Base-by-base conservation (phyloP, 2,329 filamentous ascomycete genomes). In the Fusarium continuum region DNA sequence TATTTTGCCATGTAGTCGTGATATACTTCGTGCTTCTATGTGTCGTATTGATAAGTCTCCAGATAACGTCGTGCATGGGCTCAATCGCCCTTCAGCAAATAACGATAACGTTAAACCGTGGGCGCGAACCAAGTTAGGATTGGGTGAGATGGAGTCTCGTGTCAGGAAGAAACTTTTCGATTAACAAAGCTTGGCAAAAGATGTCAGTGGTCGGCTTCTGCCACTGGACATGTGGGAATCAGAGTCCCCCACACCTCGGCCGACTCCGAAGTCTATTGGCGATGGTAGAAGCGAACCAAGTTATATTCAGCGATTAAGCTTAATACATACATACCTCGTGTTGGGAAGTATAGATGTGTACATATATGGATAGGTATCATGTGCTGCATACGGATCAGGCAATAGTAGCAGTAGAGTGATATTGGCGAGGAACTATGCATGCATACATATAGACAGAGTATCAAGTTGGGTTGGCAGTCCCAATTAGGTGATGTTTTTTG, bases 141-240 rank as follows among this genome's bases (percentile, higher is more conserved):
- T 44, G 44, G n/a, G 57, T 46, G 25, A 49, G 39, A 61, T 40
- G 35, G 29, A 41, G 51, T 48, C 44, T 51, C 35, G 51, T 62
- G 57, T 46, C 23, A 25, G 41, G 20, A 34, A 50, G 55, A 55
- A 64, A 56, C 29, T 49, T 61, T 44, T 41, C 14, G 31, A 17
- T 50, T 55, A 26, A 46, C 32, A 60, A 44, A 48, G 45, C 61
- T 64, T 64, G 61, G 61, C 61, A 44, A 35, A 51, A 35, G 39
- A 49, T 20, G 36, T 45, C 38, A 56, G n/a, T 50, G 35, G 29
- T 22, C 22, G 19, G 44, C 25, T 23, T 39, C 39, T 57, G 44
- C 31, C 53, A 58, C 43, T 57, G 39, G 39, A 49, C 28, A 26
- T 43, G 55, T 32, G 29, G 29, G 46, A 31, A 55, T 39, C 28